phyloP scores from a whole-genome alignment of 2,329 filamentous ascomycete genomes.

The Epicoccum sorghinum region DNA sequence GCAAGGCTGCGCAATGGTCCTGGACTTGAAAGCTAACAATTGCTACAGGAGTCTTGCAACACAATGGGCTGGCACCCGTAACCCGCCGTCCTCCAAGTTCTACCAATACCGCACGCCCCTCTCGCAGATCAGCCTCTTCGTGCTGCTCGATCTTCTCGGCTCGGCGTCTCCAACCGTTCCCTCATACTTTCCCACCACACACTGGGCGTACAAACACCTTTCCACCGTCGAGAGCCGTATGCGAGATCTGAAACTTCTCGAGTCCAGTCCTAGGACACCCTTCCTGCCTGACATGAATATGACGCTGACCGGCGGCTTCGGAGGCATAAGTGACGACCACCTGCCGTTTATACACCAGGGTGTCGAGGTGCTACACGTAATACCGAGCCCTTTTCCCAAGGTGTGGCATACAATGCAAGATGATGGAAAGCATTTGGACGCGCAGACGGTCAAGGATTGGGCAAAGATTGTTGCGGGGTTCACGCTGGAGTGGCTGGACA shows the following conservation, averaged over 20 bases:
- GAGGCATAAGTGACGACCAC: constrained; percentile 83
- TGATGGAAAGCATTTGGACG: constrained; percentile 82
- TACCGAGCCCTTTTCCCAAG: constrained; percentile 78
- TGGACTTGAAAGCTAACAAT: background rate
- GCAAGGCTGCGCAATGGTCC: no score
- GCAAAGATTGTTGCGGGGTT: constrained; percentile 82
- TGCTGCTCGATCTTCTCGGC: constrained; percentile 90
- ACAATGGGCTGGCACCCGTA: constrained; percentile 73
- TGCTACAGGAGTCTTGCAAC: constrained; percentile 69
- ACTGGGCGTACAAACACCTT: constrained; percentile 88
- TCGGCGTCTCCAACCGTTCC: constrained; percentile 71
- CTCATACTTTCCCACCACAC: constrained; percentile 87
- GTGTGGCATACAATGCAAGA: constrained; percentile 90
- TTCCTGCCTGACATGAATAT: constrained; percentile 56
- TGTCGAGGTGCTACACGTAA: constrained; percentile 87
- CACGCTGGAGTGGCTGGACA: constrained; percentile 88
- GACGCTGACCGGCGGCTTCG: constrained; percentile 20
- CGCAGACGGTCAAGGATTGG: constrained; percentile 85
- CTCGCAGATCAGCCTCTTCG: constrained; percentile 81
- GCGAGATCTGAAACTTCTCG: constrained; percentile 69
- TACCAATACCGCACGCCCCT: constrained; percentile 71
- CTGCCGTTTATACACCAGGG: constrained; percentile 86
- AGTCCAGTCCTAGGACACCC: constrained; percentile 59
- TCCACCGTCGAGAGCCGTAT: constrained; percentile 76
- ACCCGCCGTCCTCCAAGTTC: constrained; percentile 71